Percentiles rank a stretch among this genome's conserved stretches.
These are phyloP conservation scores for Penicillium sp. DNA, from an alignment of 2,329 filamentous ascomycete species.

Conservation along the genomic window DNA sequence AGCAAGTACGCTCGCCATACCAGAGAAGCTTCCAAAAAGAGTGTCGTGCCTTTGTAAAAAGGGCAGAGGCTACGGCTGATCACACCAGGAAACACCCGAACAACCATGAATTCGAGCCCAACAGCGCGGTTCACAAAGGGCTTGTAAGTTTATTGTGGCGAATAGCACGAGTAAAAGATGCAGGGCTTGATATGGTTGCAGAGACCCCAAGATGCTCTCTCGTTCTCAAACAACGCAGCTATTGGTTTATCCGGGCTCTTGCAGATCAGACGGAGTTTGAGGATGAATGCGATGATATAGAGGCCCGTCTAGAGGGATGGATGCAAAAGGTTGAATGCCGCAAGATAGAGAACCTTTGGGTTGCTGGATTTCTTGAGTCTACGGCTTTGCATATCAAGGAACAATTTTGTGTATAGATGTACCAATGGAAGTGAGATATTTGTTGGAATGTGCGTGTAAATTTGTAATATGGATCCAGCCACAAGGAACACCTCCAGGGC, in stretches of 20 bases:
- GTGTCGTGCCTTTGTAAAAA: not conserved
- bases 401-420: not conserved
- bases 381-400: not conserved
- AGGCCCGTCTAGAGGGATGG: not conserved
- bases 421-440: not conserved
- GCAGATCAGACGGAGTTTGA: slow-evolving; percentile 1
- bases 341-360: not conserved
- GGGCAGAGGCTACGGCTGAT: not conserved
- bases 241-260: not conserved
- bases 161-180: not conserved
- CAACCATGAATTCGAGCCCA: not conserved
- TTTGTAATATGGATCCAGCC: not conserved
- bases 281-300: not conserved
- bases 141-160: not conserved
- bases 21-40: not conserved
- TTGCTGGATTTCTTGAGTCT: not conserved
- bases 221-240: not conserved
- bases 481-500: not conserved
- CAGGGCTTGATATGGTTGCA: slow-evolving; percentile 1
- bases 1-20: not conserved
- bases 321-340: not conserved
- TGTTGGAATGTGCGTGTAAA: not conserved
- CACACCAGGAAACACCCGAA: not conserved
- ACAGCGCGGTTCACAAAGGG: not conserved
- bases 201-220: not conserved